Conservation (phyloP, 192 early-diverging fungal species). For the Entomortierella chlamydospora region DNA sequence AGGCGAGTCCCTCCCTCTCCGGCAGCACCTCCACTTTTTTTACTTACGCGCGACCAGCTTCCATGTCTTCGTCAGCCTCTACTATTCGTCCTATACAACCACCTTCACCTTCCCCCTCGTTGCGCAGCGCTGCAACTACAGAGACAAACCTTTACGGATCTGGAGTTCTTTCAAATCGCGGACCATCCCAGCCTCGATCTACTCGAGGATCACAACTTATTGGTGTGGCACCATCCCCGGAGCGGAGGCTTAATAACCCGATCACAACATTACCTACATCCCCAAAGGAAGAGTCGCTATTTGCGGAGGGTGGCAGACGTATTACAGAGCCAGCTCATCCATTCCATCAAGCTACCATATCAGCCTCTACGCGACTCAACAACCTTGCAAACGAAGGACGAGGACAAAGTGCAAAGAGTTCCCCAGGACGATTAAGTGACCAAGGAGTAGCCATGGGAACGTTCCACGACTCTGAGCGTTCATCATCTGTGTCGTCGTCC, state of each 20-base stretch:
- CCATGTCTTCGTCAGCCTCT: constrained; percentile 51
- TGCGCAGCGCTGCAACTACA: constrained; percentile 6
- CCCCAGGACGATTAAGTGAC: constrained; percentile 1
- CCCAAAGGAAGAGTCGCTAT: constrained; percentile 16
- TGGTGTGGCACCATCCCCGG: background rate
- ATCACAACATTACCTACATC: constrained; percentile 22
- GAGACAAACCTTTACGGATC: constrained; percentile 27
- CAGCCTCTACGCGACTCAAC: constrained; percentile 10
- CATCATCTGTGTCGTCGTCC: constrained; percentile 27
- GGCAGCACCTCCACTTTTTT: constrained; percentile 38
- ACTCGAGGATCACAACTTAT: constrained; percentile 43
- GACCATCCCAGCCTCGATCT: constrained; percentile 27
- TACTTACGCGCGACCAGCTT: constrained; percentile 22
- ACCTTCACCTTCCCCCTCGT: constrained; percentile 35
- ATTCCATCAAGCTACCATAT: constrained; percentile 37
- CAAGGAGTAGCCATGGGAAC: background rate
- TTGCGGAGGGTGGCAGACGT: background rate
- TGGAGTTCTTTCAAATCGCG: constrained; percentile 25
- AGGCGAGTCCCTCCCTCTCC: constrained; percentile 45
- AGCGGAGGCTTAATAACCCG: constrained; percentile 8
- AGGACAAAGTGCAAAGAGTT: background rate
- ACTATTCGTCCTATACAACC: constrained; percentile 46
- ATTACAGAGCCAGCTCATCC: constrained; percentile 41
- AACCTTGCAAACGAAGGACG: background rate
- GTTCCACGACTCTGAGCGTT: constrained; percentile 35